Conservation (phyloP, 2,329 filamentous ascomycete genomes). For the Juglanconis juglandina region DNA sequence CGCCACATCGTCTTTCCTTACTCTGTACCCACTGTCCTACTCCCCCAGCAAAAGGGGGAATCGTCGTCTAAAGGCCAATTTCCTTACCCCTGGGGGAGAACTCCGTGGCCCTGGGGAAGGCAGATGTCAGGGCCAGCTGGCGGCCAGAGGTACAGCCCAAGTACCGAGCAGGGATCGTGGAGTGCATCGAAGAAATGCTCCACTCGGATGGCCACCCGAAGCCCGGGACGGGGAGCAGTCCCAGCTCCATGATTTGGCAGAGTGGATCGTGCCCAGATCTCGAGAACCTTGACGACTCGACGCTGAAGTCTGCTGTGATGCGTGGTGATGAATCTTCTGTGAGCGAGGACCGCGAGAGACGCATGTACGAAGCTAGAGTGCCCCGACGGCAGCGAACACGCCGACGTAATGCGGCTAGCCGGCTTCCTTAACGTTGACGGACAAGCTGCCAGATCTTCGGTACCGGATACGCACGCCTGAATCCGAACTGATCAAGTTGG, state of each 20-base stretch:
- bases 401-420: not conserved
- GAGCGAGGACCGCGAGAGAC: not conserved
- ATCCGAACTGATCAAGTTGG: too few species aligned
- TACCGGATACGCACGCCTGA: not conserved
- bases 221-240: constrained; percentile 19
- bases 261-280: not conserved
- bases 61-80: not conserved
- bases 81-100: not conserved
- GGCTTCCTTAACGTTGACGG: not conserved
- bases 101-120: not conserved
- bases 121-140: not conserved
- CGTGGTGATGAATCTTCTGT: not conserved
- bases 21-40: not conserved
- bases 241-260: constrained; percentile 7
- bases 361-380: too few species aligned
- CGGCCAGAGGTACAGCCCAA: not conserved
- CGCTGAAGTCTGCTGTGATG: not conserved
- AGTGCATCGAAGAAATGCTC: not conserved
- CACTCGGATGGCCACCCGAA: constrained; percentile 17
- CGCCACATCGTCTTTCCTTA: not conserved
- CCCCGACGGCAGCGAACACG: not conserved
- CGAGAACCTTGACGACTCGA: not conserved
- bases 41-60: not conserved
- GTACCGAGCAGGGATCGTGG: not conserved
- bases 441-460: too few species aligned